Conservation (phyloP, 345 rosid genomes). For the Moricandia arvensis region DNA sequence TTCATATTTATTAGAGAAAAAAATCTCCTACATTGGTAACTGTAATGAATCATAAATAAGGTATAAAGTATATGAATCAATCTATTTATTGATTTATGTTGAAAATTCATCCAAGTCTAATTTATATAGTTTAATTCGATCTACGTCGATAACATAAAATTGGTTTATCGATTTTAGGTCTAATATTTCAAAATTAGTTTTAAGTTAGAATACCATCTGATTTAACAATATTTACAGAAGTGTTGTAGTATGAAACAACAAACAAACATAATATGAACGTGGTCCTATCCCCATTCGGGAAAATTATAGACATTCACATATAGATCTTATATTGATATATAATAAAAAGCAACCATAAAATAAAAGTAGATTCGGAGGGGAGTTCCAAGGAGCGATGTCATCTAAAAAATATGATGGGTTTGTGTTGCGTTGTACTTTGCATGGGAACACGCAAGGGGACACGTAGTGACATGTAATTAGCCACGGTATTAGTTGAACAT, state of each 20-base stretch:
- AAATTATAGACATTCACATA: no score
- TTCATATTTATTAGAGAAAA: no score
- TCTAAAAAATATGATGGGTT: conserved; percentile 21
- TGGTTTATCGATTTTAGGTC: no score
- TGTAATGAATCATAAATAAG: no score
- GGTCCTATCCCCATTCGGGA: conserved; percentile 14
- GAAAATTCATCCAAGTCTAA: no score
- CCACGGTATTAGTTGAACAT: not conserved
- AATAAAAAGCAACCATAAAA: not conserved
- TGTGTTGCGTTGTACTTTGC: conserved; percentile 37
- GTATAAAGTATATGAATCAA: no score
- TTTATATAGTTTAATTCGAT: no score
- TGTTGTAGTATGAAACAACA: not conserved
- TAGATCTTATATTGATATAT: not conserved
- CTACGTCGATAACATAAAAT: no score
- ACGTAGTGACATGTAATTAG: conserved; percentile 29
- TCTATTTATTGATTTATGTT: no score
- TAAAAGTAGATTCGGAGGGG: conserved; percentile 27
- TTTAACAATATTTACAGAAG: not conserved
- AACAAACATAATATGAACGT: not conserved
- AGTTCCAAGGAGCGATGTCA: conserved; percentile 20
- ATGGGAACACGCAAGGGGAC: conserved; percentile 33
- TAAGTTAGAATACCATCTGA: no score
- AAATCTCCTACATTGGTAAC: no score
- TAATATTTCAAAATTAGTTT: no score